These are phyloP conservation scores for Eucalyptus decipiens DNA, from an alignment of 345 rosid species.

Conservation along the genomic window DNA sequence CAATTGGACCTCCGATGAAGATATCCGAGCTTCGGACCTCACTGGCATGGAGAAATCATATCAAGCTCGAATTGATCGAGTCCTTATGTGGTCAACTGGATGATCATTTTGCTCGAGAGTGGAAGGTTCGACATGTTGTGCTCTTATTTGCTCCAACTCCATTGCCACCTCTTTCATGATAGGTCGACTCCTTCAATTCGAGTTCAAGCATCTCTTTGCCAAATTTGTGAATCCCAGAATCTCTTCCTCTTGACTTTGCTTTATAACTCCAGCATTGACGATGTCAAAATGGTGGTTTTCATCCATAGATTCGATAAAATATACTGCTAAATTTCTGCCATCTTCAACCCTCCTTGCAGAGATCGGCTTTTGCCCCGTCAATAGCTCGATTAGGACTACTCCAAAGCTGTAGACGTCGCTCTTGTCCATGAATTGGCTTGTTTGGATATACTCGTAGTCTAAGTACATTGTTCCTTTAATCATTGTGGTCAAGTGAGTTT, in stretches of 20 bases:
- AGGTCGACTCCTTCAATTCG: neutral
- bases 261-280: neutral
- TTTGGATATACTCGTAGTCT: slow-evolving; percentile 2
- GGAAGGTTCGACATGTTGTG: neutral
- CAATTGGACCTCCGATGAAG: neutral
- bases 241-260: neutral
- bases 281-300: neutral
- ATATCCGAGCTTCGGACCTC: neutral
- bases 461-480: slow-evolving; percentile 3
- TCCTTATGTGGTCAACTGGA: neutral
- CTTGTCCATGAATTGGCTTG: slow-evolving; percentile 1
- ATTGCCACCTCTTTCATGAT: neutral
- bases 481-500: slow-evolving; percentile 3
- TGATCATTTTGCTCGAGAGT: neutral
- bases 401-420: slow-evolving; percentile 8
- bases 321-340: neutral
- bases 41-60: neutral
- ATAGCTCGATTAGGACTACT: slow-evolving; percentile 2
- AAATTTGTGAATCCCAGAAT: neutral
- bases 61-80: neutral
- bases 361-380: neutral
- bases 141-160: neutral
- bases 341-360: neutral
- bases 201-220: neutral
- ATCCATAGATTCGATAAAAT: neutral